Evolutionary conservation across 2,329 filamentous ascomycete species (phyloP).

Genomic region (Trichoderma polysporum): DNA sequence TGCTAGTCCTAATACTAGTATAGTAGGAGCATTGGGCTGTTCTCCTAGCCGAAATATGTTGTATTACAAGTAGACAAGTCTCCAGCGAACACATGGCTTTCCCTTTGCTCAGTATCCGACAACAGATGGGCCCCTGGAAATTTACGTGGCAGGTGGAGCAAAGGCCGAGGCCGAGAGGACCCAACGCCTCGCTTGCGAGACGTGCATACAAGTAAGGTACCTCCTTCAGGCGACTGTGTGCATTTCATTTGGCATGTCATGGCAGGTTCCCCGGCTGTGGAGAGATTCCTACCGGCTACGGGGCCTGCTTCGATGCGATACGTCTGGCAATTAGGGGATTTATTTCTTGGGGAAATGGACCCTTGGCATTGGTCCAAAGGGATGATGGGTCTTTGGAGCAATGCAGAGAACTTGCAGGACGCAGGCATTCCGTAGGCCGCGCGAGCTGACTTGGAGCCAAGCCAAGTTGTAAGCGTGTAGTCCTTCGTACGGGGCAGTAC

Average conservation of each 20-base stretch:
- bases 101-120: background rate
- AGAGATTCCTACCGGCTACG: background rate
- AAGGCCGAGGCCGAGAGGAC: background rate
- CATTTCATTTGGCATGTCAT: constrained; percentile 9
- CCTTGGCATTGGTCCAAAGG: constrained; percentile 5
- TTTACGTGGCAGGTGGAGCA: constrained; percentile 21
- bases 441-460: constrained; percentile 1
- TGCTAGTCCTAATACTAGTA: background rate
- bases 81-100: constrained; percentile 10
- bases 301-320: background rate
- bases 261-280: constrained; percentile 16
- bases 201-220: constrained; percentile 16
- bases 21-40: background rate
- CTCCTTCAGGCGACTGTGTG: background rate
- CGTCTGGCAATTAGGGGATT: constrained; percentile 7
- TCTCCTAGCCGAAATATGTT: background rate
- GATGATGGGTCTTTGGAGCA: background rate
- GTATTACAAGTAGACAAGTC: constrained; percentile 1
- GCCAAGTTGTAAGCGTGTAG: no score
- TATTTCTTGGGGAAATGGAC: constrained; percentile 3
- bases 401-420: constrained; percentile 18
- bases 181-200: constrained; percentile 12
- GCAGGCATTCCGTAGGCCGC: constrained; percentile 18
- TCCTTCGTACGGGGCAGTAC: background rate
- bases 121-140: background rate